Base-by-base conservation (phyloP, 2,329 filamentous ascomycete species). In the Laburnicola sp. region DNA sequence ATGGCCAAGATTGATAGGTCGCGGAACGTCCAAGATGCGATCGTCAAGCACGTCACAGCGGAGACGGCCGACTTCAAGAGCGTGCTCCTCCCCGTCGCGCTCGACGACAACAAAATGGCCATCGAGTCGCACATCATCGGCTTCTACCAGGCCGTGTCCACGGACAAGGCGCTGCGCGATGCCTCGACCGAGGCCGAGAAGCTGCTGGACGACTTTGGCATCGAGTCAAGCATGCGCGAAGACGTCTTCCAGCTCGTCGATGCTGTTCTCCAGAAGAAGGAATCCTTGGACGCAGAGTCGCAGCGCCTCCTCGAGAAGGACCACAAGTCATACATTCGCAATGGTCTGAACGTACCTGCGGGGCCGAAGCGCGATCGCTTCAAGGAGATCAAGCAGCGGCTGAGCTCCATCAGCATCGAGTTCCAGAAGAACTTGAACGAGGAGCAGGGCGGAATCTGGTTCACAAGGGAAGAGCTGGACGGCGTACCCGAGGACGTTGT, bases 341-440 rank as follows among this genome's bases (percentile, higher is more conserved):
- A 91, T 70, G 89, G 89, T 10, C 76, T 94, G 40, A 84, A 84
- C 3, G 76, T 94, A 43, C 85, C 88, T 1, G 82, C 83, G 23
- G 88, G 88, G 1, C 76, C 81, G 3, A 78, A 91, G 75, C 77
- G 88, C 55, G 88, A 91, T 62, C 83, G 88, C 38, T 93, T 93
- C 81, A 93, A 91, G 78, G 87, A 87, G 72, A 91, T 93, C 75
- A 89, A 91, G 81, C 89, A 90, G 79, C 78, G 88, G 9, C 77
- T 94, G 49, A 88, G 85, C 58, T 82, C 87, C 69, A 82, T 93
- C 60, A 80, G 82, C 65, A 91, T 92, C 53, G 79, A 85, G 50
- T 90, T 90, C 73, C 84, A 88, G 67, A 91, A 91, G 78, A 89
- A 87, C 63, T 77, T 93, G 51, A 92, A 92, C 65, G 89, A 93